Base-by-base conservation (phyloP, 2,329 filamentous ascomycete species). In the Claviceps sp. region DNA sequence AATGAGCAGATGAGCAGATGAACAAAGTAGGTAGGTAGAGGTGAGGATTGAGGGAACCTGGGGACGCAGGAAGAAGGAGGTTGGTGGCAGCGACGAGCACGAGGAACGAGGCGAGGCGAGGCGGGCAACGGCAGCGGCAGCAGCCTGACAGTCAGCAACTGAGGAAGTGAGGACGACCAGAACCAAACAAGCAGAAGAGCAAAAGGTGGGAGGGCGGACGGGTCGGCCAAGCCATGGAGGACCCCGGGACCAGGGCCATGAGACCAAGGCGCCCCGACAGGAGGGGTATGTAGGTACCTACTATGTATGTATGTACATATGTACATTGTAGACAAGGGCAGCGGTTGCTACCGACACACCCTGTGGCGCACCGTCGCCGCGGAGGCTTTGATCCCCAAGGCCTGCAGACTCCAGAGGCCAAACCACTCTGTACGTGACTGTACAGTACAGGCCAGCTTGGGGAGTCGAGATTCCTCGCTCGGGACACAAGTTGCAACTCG, bases 211-310 rank as follows among this genome's bases (percentile, higher is more conserved):
- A 37, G 46, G 52, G 46, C 52, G 34, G 42, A 26, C 48, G 50
- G 49, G 46, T 45, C 34, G 50, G 41, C 52, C 52, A 53, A 38
- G 52, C 34, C 52, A 43, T 50, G 43, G 22, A 44, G 22, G 44
- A 50, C 48, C 52, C 52, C 48, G 43, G 52, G 50, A 47, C 50
- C 34, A 51, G 50, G 42, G 13, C 43, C 42, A 51, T 51, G 49
- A 46, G 43, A 47, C 50, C 43, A 47, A 44, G 47, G 34, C n/a
- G 37, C 49, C 40, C 49, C 42, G 42, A 46, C 49, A 51, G 49
- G 49, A 46, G 42, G 42, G 26, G 37, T 40, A n/a, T 14, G 14
- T 40, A 40, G 11, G 37, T 26, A 26, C 3, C 3, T 30, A 11
- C 30, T 26, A 26, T 3, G 22, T 24, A 24, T 5, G 8, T 11